Evolutionary conservation across 2,329 filamentous ascomycete genomes (phyloP).

Genomic region (Pseudocercospora vitis): DNA sequence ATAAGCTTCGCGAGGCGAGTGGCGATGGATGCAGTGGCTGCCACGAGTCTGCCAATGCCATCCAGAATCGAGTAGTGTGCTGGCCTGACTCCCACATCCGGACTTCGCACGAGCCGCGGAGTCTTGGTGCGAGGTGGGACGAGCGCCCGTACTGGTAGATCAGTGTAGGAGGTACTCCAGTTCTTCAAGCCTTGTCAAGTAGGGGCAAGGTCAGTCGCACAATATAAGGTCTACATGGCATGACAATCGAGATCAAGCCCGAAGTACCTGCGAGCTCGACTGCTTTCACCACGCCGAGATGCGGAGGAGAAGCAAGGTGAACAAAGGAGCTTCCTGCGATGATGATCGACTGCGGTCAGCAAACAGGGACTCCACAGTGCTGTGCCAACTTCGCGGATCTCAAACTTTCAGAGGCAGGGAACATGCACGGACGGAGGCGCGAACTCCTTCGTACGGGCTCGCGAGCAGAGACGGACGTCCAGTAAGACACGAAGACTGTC

Average conservation of each 20-base stretch:
- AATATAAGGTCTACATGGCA: background rate
- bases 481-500: constrained; percentile 1
- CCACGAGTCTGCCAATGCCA: background rate
- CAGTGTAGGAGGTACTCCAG: background rate
- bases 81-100: background rate
- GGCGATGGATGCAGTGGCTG: background rate
- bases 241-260: too few relatives aligned
- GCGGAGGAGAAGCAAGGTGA: background rate
- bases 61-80: too few relatives aligned
- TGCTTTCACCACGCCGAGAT: background rate
- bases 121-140: background rate
- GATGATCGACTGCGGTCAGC: constrained; percentile 1
- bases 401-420: background rate
- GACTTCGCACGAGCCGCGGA: background rate
- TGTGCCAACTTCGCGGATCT: background rate
- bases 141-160: background rate
- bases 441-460: constrained; percentile 2
- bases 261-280: background rate
- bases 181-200: background rate
- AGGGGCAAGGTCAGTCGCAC: background rate
- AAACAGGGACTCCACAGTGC: background rate
- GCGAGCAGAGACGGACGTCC: background rate
- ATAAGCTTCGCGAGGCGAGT: background rate
- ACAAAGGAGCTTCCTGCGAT: background rate
- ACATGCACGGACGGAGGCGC: background rate